phyloP scores from a whole-genome alignment of 768 basidiomycete species.

The Podaxis carcinomalis region DNA sequence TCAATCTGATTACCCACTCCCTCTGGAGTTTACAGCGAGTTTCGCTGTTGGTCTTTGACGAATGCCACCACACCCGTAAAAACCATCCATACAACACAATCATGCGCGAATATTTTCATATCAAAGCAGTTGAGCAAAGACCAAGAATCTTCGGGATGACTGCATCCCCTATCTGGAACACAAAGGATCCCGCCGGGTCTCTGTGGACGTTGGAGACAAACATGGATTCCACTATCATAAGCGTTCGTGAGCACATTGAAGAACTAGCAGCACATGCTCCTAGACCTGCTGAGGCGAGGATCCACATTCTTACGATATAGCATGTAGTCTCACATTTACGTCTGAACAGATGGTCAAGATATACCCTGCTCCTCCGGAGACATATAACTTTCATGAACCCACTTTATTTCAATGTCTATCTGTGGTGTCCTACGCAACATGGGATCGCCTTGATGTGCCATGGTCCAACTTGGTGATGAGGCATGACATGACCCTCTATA shows the following conservation, averaged over 20 bases:
- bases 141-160: conserved; percentile 94
- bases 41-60: conserved; percentile 73
- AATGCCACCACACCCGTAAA: conserved; percentile 75
- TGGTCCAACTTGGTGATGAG: conserved; percentile 60
- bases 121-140: conserved; percentile 38
- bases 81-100: conserved; percentile 77
- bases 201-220: conserved; percentile 63
- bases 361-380: conserved; percentile 47
- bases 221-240: conserved; percentile 69
- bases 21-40: conserved; percentile 71
- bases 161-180: conserved; percentile 84
- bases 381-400: conserved; percentile 54
- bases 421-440: conserved; percentile 34
- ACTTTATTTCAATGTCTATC: conserved; percentile 33
- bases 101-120: conserved; percentile 60
- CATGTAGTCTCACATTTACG: neutral
- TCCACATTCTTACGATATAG: neutral
- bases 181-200: conserved; percentile 61
- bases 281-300: conserved; percentile 59
- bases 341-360: conserved; percentile 46
- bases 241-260: conserved; percentile 63
- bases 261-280: conserved; percentile 64
- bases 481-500: conserved; percentile 55
- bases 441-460: conserved; percentile 51
- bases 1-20: conserved; percentile 77